Evolutionary conservation across 306 rosid species (phyloP), one percentile per base, ranked within the genome.

Genomic region (Senna tora): DNA sequence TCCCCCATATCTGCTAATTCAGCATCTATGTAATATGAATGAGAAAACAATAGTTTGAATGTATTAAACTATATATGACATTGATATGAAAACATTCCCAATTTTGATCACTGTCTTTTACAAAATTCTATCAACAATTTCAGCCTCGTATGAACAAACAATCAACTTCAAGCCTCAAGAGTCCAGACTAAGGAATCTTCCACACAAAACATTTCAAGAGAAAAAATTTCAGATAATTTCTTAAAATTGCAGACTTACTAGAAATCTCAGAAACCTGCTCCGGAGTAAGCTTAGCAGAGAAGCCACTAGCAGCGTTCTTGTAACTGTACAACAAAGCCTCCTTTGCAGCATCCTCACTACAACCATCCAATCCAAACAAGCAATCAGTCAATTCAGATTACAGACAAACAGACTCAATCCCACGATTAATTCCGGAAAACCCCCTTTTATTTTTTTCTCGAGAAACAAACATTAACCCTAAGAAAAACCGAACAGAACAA

Each of bases 331-430:
- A 2, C 82, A 93, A 87, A 81, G 97, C 96, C 64, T 83, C 92
- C 85, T 84, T 93, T 20, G 98, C 98, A 76, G 96, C 96, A 42
- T 90, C 96, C 71, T 90, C 91, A 71, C 98, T 93, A 74, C 61
- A 47, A 66, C n/a, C 34, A 22, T 19, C 5, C 52, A 64, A 64
- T 22, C 42, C 15, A n/a, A n/a, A 33, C 38, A 3, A 33, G 3
- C 38, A 36, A 36, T 36, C 39, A 36, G 2, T 36, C 39, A 7
- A 25, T 25, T 25, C 30, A 36, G 39, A 36, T 36, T 36, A 15
- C 9, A 41, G 21, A 32, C 8, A 33, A 72, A 9, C 25, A 58
- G 0, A 43, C 30, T 17, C 57, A 16, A 32, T 9, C 52, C 43
- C 50, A 32, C 3, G 10, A 3, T 25, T 4, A 51, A 43, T 54